These are phyloP conservation scores for Thielaviopsis ethacetica DNA, from an alignment of 2,329 filamentous ascomycete species.

Conservation along the genomic window DNA sequence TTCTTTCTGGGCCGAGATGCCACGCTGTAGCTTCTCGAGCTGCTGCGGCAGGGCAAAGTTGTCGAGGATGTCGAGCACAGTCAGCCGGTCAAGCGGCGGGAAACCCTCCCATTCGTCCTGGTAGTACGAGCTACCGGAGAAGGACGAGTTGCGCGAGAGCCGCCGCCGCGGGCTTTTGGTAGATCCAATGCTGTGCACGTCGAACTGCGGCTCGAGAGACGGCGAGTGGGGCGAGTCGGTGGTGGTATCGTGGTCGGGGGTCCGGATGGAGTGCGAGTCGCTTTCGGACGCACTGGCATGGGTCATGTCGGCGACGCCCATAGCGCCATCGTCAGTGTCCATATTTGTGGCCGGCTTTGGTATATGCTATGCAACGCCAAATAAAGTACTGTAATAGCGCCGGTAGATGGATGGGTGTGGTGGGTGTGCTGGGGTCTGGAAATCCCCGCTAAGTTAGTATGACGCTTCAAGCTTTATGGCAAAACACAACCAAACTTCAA, in stretches of 20 bases:
- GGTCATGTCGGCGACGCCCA: not conserved
- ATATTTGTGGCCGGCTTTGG: not conserved
- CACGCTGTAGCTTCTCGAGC: constrained; percentile 76
- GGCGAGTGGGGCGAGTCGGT: constrained; percentile 34
- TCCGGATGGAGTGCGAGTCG: constrained; percentile 21
- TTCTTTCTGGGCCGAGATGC: constrained; percentile 66
- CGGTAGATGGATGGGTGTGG: too few relatives aligned
- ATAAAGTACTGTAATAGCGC: too few relatives aligned
- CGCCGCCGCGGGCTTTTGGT: constrained; percentile 31
- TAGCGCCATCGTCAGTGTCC: not conserved
- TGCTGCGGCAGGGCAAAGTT: constrained; percentile 83
- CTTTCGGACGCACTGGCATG: not conserved
- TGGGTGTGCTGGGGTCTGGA: too few relatives aligned
- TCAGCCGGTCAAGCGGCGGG: constrained; percentile 75
- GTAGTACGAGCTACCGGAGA: constrained; percentile 72
- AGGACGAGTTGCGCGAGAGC: constrained; percentile 63
- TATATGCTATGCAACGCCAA: too few relatives aligned
- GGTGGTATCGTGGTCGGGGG: constrained; percentile 26
- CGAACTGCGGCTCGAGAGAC: not conserved
- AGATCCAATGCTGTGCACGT: not conserved
- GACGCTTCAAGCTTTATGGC: too few relatives aligned
- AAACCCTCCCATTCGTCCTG: constrained; percentile 79
- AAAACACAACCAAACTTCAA: not conserved
- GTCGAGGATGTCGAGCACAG: constrained; percentile 83
- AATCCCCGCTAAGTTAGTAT: too few relatives aligned